These are phyloP conservation scores for Nephelium lappaceum DNA, from an alignment of 345 rosid genomes.

Conservation along the genomic window DNA sequence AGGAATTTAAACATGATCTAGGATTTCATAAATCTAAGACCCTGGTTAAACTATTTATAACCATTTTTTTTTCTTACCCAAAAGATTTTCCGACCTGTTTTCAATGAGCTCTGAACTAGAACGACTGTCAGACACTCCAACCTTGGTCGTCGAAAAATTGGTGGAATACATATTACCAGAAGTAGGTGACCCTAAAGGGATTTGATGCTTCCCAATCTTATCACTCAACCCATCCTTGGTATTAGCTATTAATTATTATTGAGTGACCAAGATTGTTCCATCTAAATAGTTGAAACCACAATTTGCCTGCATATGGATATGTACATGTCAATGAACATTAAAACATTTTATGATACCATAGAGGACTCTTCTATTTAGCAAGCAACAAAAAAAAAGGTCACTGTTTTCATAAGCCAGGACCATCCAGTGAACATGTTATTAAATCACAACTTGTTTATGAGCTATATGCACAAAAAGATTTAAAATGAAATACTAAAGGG, in stretches of 20 bases:
- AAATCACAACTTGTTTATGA: not conserved
- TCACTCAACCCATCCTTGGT: not conserved
- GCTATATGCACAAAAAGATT: not conserved
- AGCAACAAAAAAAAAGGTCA: not conserved
- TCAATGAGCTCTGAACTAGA: not conserved
- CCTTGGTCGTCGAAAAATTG: not conserved
- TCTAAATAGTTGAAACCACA: not conserved
- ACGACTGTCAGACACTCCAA: not conserved
- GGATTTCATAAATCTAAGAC: not conserved
- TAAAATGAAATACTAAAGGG: too few relatives aligned
- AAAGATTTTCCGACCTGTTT: not conserved
- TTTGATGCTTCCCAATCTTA: not conserved
- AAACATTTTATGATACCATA: not conserved
- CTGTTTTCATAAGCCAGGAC: not conserved
- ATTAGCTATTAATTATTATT: not conserved
- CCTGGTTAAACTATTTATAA: not conserved
- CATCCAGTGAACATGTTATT: not conserved
- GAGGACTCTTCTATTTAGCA: not conserved
- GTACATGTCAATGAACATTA: not conserved
- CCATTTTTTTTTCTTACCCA: not conserved
- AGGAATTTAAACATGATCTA: not conserved
- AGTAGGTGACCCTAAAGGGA: not conserved
- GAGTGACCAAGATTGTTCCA: not conserved
- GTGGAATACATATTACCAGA: not conserved
- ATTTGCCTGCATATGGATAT: constrained; percentile 20